phyloP scores from a whole-genome alignment of 106 monocot genomes.

The Dioscorea dumetorum region DNA sequence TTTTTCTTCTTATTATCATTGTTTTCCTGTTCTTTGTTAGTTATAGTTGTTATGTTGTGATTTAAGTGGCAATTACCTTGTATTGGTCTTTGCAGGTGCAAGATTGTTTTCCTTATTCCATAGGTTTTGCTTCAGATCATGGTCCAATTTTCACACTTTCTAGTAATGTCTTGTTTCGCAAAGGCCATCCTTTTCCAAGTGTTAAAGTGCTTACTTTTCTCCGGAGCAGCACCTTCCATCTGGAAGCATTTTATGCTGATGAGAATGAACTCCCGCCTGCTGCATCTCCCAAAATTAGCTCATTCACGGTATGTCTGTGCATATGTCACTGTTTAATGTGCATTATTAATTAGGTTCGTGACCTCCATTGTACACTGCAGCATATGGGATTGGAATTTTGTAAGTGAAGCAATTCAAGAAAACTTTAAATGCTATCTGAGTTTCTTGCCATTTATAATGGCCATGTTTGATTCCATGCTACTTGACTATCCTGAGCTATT shows the following conservation, averaged over 20 bases:
- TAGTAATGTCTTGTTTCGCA: conserved; percentile 51
- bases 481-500: not conserved
- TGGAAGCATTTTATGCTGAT: conserved; percentile 81
- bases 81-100: conserved; percentile 51
- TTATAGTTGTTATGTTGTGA: too few relatives aligned
- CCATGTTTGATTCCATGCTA: not conserved
- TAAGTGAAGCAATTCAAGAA: not conserved
- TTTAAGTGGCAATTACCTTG: not conserved
- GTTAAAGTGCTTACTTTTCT: conserved; percentile 69
- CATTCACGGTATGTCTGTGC: conserved; percentile 41
- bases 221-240: conserved; percentile 35
- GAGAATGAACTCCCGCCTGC: conserved; percentile 59
- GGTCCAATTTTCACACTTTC: conserved; percentile 46
- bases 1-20: not conserved
- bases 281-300: conserved; percentile 40
- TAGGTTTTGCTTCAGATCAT: conserved; percentile 58
- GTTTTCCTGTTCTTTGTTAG: not conserved
- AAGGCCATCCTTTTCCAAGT: conserved; percentile 75
- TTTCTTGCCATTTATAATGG: not conserved
- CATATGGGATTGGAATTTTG: not conserved
- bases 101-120: conserved; percentile 67
- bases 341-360: not conserved
- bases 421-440: not conserved
- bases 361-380: not conserved
- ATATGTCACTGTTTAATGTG: not conserved